These are phyloP conservation scores for Hortiboletus flavorubellus DNA, from an alignment of 768 basidiomycete genomes.

Conservation along the genomic window DNA sequence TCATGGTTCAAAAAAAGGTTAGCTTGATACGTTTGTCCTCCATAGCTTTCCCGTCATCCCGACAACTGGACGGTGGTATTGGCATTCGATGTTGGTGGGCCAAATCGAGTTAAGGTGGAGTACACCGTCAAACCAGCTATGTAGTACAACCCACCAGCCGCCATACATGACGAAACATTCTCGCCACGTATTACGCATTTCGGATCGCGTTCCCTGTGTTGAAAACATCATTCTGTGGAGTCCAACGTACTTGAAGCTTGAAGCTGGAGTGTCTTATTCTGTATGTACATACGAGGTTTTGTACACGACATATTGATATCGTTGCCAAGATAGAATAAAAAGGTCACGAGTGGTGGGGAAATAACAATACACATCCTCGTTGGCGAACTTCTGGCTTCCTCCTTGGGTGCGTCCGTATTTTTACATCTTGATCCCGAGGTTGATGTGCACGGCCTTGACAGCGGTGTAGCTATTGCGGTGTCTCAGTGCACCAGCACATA, in stretches of 20 bases:
- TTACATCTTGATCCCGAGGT: conserved; percentile 35
- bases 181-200: too few species aligned
- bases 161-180: too few species aligned
- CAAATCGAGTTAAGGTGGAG: too few species aligned
- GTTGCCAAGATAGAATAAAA: not conserved
- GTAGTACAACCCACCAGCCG: too few species aligned
- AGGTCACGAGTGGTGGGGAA: not conserved
- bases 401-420: not conserved
- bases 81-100: too few species aligned
- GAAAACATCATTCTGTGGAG: not conserved
- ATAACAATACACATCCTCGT: not conserved
- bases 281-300: not conserved
- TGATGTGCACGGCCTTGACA: conserved; percentile 41
- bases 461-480: conserved; percentile 15
- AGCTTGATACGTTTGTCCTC: too few species aligned
- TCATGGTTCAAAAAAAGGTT: not conserved
- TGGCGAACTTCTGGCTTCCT: not conserved
- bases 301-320: not conserved
- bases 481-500: not conserved
- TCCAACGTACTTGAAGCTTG: too few species aligned
- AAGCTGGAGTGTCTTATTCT: not conserved
- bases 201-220: too few species aligned
- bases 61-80: not conserved
- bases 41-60: not conserved
- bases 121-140: too few species aligned